A percentile compares a stretch with the other conserved stretches of the same genome.
Conservation (phyloP, 306 rosid genomes). For the Glycine tomentella region DNA sequence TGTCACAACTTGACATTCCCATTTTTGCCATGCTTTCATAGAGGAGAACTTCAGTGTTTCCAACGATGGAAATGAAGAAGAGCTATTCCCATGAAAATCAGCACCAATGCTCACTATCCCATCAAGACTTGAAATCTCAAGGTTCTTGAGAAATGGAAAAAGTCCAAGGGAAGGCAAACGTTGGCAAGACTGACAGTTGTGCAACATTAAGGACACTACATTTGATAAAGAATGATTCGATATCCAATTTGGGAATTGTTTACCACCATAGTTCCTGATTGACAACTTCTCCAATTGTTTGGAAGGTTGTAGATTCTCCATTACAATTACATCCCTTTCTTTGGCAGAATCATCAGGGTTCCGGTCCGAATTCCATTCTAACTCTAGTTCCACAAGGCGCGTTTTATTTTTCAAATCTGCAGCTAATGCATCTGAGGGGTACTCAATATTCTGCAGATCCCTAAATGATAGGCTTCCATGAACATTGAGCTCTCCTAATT, state of each 20-base stretch:
- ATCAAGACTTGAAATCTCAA: background rate
- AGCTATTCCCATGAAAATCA: background rate
- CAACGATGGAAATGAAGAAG: background rate
- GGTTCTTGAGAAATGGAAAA: background rate
- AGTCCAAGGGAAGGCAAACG: background rate
- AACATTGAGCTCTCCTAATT: too few species aligned
- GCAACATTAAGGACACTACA: background rate
- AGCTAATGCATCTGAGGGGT: too few species aligned
- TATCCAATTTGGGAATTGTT: background rate
- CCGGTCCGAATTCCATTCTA: too few species aligned
- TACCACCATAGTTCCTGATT: too few species aligned
- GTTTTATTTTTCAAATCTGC: too few species aligned
- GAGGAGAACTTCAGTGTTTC: background rate
- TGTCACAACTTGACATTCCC: background rate
- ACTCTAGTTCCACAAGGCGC: too few species aligned
- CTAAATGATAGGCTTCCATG: too few species aligned
- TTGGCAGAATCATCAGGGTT: too few species aligned
- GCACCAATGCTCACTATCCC: background rate
- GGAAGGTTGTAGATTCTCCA: too few species aligned
- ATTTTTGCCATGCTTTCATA: background rate
- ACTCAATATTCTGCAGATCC: too few species aligned
- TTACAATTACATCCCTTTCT: too few species aligned
- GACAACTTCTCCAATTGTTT: too few species aligned
- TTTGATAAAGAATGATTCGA: background rate
- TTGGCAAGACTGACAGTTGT: background rate